Conservation (phyloP, 305 asterid species). For the Fraxinus sp. region DNA sequence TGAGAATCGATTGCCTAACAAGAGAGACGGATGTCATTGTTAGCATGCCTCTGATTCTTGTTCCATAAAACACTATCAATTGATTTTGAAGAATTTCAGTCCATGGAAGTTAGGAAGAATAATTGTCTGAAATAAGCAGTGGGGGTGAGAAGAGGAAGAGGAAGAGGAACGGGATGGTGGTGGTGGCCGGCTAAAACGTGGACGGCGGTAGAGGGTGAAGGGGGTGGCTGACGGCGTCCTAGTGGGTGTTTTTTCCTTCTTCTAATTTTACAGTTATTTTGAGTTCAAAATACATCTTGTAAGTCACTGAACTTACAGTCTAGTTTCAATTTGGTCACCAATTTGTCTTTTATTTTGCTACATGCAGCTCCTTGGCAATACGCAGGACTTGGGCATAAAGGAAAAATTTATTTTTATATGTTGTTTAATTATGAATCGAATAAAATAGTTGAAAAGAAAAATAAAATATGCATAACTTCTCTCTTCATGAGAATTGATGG, state of each 20-base stretch:
- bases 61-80: not conserved
- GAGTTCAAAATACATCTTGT: not conserved
- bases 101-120: not conserved
- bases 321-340: not conserved
- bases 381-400: not conserved
- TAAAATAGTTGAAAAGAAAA: not conserved
- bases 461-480: not conserved
- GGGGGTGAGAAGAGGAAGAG: not conserved
- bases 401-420: not conserved
- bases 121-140: not conserved
- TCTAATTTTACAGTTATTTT: not conserved
- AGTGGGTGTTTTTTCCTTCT: not conserved
- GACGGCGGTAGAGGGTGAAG: not conserved
- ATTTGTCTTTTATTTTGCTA: not conserved
- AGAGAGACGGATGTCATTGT: not conserved
- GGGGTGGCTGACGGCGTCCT: not conserved
- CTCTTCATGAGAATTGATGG: not conserved
- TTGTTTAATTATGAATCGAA: not conserved
- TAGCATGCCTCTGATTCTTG: not conserved
- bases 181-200: not conserved
- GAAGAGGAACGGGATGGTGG: not conserved
- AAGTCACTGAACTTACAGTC: not conserved
- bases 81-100: not conserved
- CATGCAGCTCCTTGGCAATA: not conserved
- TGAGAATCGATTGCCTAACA: not conserved